Conservation (phyloP, 257 asterid species). For the Forsythia viridissima region DNA sequence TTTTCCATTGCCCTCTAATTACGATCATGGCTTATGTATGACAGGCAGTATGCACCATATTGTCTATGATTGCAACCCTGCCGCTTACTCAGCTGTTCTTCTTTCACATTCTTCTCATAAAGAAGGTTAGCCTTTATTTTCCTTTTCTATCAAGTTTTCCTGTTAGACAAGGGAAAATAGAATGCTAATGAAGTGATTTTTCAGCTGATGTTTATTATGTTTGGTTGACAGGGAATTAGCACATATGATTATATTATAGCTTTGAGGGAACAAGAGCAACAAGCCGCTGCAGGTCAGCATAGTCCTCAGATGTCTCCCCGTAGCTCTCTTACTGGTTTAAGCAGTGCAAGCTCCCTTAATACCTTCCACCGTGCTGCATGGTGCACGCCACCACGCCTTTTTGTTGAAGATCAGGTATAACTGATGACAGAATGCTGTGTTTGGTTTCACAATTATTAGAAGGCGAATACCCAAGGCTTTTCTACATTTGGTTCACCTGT, state of each 20-base stretch:
- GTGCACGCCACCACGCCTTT: slow-evolving; percentile 98
- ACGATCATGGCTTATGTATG: neutral
- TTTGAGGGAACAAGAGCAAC: slow-evolving; percentile 93
- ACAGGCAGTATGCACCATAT: slow-evolving; percentile 90
- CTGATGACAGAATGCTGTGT: neutral
- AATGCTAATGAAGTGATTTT: neutral
- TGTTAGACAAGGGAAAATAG: neutral
- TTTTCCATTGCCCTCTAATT: neutral
- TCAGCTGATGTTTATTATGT: slow-evolving; percentile 18
- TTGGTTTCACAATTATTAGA: neutral
- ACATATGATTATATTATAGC: slow-evolving; percentile 96
- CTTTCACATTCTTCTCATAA: slow-evolving; percentile 95
- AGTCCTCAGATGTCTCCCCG: slow-evolving; percentile 95
- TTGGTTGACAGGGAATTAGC: slow-evolving; percentile 75
- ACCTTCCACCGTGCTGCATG: slow-evolving; percentile 88
- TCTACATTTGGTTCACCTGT: too few relatives aligned
- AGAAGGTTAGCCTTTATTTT: slow-evolving; percentile 54
- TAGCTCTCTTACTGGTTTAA: slow-evolving; percentile 86
- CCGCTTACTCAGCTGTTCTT: slow-evolving; percentile 95
- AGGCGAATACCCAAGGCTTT: neutral
- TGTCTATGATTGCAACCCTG: slow-evolving; percentile 98
- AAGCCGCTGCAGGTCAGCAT: slow-evolving; percentile 71
- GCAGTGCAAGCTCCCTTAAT: slow-evolving; percentile 94
- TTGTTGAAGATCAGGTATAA: slow-evolving; percentile 93
- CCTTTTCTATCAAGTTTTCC: neutral